phyloP scores from a whole-genome alignment of 2,329 filamentous ascomycete genomes.

The Pleomassaria siparia region DNA sequence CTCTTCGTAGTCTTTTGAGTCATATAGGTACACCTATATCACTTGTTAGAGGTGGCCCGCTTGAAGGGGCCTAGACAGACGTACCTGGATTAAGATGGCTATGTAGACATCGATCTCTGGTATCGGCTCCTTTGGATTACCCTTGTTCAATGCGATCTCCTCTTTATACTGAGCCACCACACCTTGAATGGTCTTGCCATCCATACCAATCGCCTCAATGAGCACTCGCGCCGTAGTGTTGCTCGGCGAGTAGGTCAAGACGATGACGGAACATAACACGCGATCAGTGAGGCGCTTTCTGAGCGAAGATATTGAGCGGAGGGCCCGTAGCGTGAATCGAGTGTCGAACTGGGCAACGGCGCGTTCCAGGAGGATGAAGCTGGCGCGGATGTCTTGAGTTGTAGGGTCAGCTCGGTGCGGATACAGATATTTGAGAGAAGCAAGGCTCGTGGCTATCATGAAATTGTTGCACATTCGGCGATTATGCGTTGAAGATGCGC shows the following conservation, averaged over 20 bases:
- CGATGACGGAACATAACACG: slow-evolving; percentile 77
- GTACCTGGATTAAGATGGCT: slow-evolving; percentile 65
- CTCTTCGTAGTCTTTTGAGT: slow-evolving; percentile 76
- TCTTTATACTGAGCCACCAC: slow-evolving; percentile 60
- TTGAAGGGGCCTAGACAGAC: slow-evolving; percentile 7
- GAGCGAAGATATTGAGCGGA: slow-evolving; percentile 93
- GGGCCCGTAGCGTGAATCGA: slow-evolving; percentile 88
- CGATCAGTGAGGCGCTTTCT: slow-evolving; percentile 86
- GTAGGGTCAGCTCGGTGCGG: slow-evolving; percentile 34
- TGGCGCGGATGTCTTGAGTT: slow-evolving; percentile 83
- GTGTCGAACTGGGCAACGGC: slow-evolving; percentile 92
- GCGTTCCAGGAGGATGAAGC: slow-evolving; percentile 87
- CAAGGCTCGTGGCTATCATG: slow-evolving; percentile 32
- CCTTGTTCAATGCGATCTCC: slow-evolving; percentile 64
- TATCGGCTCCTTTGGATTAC: slow-evolving; percentile 70
- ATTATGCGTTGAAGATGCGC: slow-evolving; percentile 11
- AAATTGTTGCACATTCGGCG: slow-evolving; percentile 33
- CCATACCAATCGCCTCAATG: slow-evolving; percentile 68
- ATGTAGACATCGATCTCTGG: slow-evolving; percentile 89
- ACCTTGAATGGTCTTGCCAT: slow-evolving; percentile 64
- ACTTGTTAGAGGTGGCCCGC: slow-evolving; percentile 20
- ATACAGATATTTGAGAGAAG: slow-evolving; percentile 30
- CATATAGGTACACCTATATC: slow-evolving; percentile 80
- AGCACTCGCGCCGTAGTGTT: slow-evolving; percentile 69
- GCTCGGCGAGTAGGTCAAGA: slow-evolving; percentile 73